A percentile compares a stretch with the other conserved stretches of the same genome.
Evolutionary conservation across 495 filamentous ascomycete species (phyloP).

Genomic region (Staphylotrichum tortipilum): DNA sequence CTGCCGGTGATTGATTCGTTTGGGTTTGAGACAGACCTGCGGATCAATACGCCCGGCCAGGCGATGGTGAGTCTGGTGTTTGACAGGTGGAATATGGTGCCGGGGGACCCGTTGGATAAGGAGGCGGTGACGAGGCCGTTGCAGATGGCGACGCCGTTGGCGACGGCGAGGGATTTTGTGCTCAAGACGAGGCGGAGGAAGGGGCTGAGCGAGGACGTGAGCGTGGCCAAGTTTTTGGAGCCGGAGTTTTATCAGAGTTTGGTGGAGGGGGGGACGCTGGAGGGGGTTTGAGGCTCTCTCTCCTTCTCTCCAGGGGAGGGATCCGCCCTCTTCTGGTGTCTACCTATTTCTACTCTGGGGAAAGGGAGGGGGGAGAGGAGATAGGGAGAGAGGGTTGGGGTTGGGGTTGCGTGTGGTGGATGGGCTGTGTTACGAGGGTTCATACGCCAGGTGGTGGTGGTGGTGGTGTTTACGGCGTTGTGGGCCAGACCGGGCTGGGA

Average conservation of each 20-base stretch:
- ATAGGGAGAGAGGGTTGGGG: no score
- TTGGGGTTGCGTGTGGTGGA: no score
- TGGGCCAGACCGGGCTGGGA: no score
- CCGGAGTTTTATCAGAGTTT: conserved; percentile 82
- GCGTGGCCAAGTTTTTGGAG: conserved; percentile 91
- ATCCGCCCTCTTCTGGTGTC: no score
- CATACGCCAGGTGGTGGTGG: no score
- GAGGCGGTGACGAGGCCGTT: conserved; percentile 73
- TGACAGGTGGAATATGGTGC: conserved; percentile 90
- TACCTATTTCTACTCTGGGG: no score
- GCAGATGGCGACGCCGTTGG: conserved; percentile 77
- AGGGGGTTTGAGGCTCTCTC: conserved; percentile 19
- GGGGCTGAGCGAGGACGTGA: conserved; percentile 90
- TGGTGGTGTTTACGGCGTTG: no score
- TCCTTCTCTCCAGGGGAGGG: not conserved
- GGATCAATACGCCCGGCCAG: conserved; percentile 92
- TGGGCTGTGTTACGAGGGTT: no score
- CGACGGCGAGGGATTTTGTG: conserved; percentile 89
- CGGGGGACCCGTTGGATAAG: conserved; percentile 87
- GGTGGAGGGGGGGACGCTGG: conserved; percentile 81
- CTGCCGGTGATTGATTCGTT: conserved; percentile 96
- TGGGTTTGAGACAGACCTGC: conserved; percentile 92
- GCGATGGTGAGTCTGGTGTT: conserved; percentile 87
- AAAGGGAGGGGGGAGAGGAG: no score
- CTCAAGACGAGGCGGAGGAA: conserved; percentile 91